Evolutionary conservation across 257 asterid genomes (phyloP), one percentile per base, ranked within the genome.

Genomic region (Jacaranda mimosifolia): DNA sequence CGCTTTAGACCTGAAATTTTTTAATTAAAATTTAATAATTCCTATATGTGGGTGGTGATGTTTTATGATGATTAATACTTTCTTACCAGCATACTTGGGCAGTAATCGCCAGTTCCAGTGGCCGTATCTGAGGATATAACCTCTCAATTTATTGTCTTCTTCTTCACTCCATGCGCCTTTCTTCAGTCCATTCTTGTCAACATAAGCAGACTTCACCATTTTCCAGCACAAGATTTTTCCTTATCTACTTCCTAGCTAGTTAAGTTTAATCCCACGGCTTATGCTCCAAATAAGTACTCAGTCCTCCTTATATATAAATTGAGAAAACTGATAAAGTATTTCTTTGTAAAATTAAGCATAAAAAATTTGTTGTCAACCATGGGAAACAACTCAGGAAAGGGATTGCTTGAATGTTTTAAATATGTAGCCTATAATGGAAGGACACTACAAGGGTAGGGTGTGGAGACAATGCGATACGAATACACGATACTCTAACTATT

Each of bases 61-160:
- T 26, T 26, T 26, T 26, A 26, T 26, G 1, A 26, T 0, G 32
- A 10, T 3, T 18, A 4, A 26, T 19, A 10, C 3, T 45, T 10
- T 17, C 72, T 45, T 67, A 43, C 72, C 72, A 67, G 72, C 72
- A 67, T 7, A 42, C 4, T 46, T 67, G 40, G 72, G 72, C 2
- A 67, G 57, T 45, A 67, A 42, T 18, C 72, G 57, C 72, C 72
- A 67, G 39, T 67, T 67, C 56, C 39, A 67, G 72, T 67, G 72
- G 39, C 56, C 72, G 40, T 67, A 42, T 67, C 57, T 67, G 17
- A 42, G 72, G 10, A 67, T n/a, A 19, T 67, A 67, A 19, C 42
- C 57, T 67, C 57, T 67, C 57, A 67, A 42, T 10, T 67, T 67
- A 3, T 45, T 4, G 57, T 67, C 57, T 45, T 67, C 72, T 42